phyloP scores from a whole-genome alignment of 2,329 filamentous ascomycete species.

The Lizonia empirigonia region DNA sequence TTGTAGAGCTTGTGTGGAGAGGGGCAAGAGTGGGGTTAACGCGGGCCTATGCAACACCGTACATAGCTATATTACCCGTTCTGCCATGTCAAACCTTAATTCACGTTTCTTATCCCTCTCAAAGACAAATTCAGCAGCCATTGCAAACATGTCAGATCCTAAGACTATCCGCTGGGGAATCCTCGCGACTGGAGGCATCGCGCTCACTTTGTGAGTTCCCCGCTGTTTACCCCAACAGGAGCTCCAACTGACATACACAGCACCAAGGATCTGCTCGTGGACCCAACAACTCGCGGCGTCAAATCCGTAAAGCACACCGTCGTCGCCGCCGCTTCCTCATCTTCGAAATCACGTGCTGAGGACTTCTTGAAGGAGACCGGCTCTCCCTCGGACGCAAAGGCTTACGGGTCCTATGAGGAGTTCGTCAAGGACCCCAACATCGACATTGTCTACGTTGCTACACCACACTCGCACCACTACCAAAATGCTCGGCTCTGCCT shows the following conservation, averaged over 20 bases:
- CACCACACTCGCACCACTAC: slow-evolving; percentile 91
- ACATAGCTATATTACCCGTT: slow-evolving; percentile 15
- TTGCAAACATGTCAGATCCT: slow-evolving; percentile 39
- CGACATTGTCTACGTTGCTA: slow-evolving; percentile 87
- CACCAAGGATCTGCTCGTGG: slow-evolving; percentile 76
- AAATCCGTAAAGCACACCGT: slow-evolving; percentile 77
- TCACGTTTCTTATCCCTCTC: too few relatives aligned
- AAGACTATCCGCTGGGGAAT: slow-evolving; percentile 53
- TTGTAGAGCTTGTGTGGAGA: slow-evolving; percentile 4
- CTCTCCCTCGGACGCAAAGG: slow-evolving; percentile 69
- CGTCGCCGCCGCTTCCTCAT: slow-evolving; percentile 79
- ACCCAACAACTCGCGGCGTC: slow-evolving; percentile 72
- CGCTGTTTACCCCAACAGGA: slow-evolving; percentile 19
- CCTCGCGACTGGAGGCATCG: slow-evolving; percentile 57
- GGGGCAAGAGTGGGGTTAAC: slow-evolving; percentile 17
- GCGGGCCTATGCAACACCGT: slow-evolving; percentile 4
- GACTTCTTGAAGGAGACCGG: slow-evolving; percentile 74
- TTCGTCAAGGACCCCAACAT: slow-evolving; percentile 78
- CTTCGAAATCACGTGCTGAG: slow-evolving; percentile 69
- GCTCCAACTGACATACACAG: slow-evolving; percentile 22
- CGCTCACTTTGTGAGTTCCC: slow-evolving; percentile 50
- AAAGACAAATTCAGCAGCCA: neutral
- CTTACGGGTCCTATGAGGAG: slow-evolving; percentile 82
- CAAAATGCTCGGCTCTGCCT: slow-evolving; percentile 87
- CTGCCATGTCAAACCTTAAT: neutral